Base-by-base conservation (phyloP, 106 monocot species). In the Dendrobium chrysotoxum region DNA sequence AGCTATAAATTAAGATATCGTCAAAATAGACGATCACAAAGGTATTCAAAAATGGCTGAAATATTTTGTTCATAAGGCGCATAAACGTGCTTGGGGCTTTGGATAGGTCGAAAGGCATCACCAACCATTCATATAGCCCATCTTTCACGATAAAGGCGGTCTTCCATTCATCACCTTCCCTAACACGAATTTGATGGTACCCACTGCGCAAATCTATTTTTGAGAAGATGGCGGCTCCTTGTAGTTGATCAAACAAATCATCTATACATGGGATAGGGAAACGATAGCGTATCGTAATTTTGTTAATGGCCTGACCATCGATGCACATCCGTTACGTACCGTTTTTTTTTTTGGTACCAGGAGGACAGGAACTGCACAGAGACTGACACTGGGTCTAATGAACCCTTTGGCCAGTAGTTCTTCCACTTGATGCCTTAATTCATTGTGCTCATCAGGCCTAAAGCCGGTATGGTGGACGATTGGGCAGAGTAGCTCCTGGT, bases 1-100 rank as follows among this genome's bases (percentile, higher is more conserved):
- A 3, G 17, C 39, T 55, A 12, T 70, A 78, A 7, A 83, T 17
- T 1, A 83, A 71, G 17, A 83, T 72, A 28, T 83, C 57, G 28
- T 75, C 53, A 31, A 77, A 77, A 17, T 55, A 77, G 28, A 54
- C 77, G 2, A 53, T 28, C 15, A 30, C 12, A 30, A 55, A 54
- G 9, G 54, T 30, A 4, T 26, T 0, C 1, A 23, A 15, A 31
- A 30, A 31, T 17, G 25, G 28, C 16, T 45, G 10, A 23, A 77
- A 54, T 6, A 77, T 0, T 17, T 54, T 53, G 4, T 26, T 53
- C 77, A 77, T 53, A 4, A 77, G 28, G 7, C 55, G 0, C 30
- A 77, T 77, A 15, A 77, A 77, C 0, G 53, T 77, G 44, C 30
- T 55, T 4, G 28, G 54, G 0, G 30, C 54, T 5, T 77, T 77